Evolutionary conservation across 2,329 filamentous ascomycete species (phyloP).

Genomic region (Rhynchosporium graminicola): DNA sequence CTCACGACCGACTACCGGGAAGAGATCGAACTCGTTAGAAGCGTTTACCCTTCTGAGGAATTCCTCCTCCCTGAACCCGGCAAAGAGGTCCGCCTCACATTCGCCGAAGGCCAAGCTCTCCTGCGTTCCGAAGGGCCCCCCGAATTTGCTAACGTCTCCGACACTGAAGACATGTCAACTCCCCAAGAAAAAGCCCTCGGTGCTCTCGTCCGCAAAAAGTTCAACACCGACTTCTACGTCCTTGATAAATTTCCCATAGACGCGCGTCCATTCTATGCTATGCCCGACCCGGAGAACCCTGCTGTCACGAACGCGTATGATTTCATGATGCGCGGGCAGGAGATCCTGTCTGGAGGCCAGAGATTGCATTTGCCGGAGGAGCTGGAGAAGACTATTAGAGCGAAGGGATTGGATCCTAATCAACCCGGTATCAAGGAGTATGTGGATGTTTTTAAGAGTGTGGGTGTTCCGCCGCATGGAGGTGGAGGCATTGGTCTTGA

Average conservation of each 20-base stretch:
- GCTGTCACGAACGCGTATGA: constrained; percentile 71
- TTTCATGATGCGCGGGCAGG: constrained; percentile 90
- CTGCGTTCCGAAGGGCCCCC: constrained; percentile 71
- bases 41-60: constrained; percentile 74
- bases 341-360: constrained; percentile 89
- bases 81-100: constrained; percentile 75
- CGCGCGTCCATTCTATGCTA: constrained; percentile 90
- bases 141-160: constrained; percentile 66
- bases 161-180: constrained; percentile 79
- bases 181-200: constrained; percentile 89
- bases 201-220: constrained; percentile 81
- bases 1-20: constrained; percentile 61
- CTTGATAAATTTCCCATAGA: constrained; percentile 93
- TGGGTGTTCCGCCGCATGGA: constrained; percentile 85
- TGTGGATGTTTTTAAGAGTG: constrained; percentile 76
- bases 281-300: constrained; percentile 69
- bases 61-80: constrained; percentile 75
- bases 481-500: constrained; percentile 89
- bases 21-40: constrained; percentile 71
- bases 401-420: constrained; percentile 77
- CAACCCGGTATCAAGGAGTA: constrained; percentile 83
- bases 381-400: constrained; percentile 75
- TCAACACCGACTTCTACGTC: constrained; percentile 93
- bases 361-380: constrained; percentile 80
- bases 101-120: constrained; percentile 75